Evolutionary conservation across 768 basidiomycete genomes (phyloP).

Genomic region (Tulasnella calospora): DNA sequence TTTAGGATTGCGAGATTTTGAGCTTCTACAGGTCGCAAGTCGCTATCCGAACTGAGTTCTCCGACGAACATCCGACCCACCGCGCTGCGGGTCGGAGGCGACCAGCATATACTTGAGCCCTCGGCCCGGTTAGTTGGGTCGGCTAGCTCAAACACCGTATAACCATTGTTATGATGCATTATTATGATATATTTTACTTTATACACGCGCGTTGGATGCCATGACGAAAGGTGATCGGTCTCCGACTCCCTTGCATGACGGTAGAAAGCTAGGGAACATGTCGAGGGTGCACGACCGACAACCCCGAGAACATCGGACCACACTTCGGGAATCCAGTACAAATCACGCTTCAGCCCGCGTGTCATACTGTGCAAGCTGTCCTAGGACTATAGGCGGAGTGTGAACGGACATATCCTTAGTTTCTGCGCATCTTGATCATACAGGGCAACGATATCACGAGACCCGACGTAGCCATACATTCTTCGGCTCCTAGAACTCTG

Average conservation of each 20-base stretch:
- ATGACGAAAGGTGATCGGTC: background rate
- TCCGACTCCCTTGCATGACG: background rate
- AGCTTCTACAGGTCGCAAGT: background rate
- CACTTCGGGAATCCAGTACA: background rate
- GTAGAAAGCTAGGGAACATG: background rate
- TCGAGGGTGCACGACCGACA: too few species aligned
- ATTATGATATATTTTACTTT: too few species aligned
- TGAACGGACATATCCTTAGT: too few species aligned
- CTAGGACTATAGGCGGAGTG: too few species aligned
- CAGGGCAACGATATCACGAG: too few species aligned
- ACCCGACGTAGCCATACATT: too few species aligned
- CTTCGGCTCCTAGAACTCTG: too few species aligned
- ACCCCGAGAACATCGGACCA: background rate
- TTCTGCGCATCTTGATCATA: too few species aligned
- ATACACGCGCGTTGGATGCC: too few species aligned
- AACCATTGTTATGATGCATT: too few species aligned
- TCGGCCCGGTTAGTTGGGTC: background rate
- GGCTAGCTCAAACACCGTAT: background rate
- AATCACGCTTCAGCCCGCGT: too few species aligned
- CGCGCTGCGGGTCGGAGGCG: background rate
- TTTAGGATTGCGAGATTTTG: background rate
- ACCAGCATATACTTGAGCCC: background rate
- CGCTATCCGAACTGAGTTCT: background rate
- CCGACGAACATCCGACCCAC: slow-evolving; percentile 1
- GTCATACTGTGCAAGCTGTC: too few species aligned